Conservation (phyloP, 2,329 filamentous ascomycete species). For the Colletotrichum tofieldiae region DNA sequence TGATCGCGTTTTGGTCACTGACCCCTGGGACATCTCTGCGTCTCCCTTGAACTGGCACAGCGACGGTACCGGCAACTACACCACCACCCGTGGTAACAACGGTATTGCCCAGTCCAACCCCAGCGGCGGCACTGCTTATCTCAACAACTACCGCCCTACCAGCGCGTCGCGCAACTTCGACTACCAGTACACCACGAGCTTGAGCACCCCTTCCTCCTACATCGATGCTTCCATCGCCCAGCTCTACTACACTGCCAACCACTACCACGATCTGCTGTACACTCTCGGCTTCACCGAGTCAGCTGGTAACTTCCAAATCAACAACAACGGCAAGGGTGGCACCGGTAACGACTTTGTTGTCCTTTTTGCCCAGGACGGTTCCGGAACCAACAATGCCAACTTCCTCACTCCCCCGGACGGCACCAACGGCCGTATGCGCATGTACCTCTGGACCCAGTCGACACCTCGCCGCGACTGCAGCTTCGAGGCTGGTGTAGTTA, state of each 20-base stretch:
- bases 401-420: conserved; percentile 66
- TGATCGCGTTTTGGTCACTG: conserved; percentile 54
- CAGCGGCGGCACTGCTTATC: conserved; percentile 52
- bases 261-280: conserved; percentile 69
- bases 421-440: conserved; percentile 64
- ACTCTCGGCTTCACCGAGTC: conserved; percentile 67
- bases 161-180: conserved; percentile 58
- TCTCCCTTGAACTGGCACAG: conserved; percentile 66
- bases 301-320: conserved; percentile 69
- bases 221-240: conserved; percentile 66
- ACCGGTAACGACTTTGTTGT: conserved; percentile 64
- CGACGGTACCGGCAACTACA: conserved; percentile 63
- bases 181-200: conserved; percentile 53
- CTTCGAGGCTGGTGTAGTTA: conserved; percentile 74
- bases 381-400: conserved; percentile 66
- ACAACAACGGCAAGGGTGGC: conserved; percentile 66
- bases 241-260: conserved; percentile 70
- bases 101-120: conserved; percentile 66
- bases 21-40: conserved; percentile 59
- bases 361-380: conserved; percentile 66
- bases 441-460: conserved; percentile 69
- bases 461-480: conserved; percentile 66
- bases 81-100: conserved; percentile 68
- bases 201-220: conserved; percentile 56
- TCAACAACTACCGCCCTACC: conserved; percentile 57